Evolutionary conservation across 208 protist genomes (phyloP).

Genomic region (Angomonas ambiguus): DNA sequence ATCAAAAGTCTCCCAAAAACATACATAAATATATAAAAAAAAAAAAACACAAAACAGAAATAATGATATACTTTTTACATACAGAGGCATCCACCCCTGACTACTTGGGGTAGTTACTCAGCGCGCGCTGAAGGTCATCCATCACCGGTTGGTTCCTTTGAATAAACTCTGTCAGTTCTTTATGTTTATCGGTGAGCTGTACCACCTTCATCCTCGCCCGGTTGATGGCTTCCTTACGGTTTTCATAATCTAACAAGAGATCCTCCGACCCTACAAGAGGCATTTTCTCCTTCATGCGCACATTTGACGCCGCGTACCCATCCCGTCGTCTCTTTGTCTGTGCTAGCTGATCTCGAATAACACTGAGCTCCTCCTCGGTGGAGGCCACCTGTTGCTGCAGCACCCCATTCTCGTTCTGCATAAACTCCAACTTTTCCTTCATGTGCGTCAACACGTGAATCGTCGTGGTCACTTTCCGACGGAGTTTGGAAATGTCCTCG

Average conservation of each 20-base stretch:
- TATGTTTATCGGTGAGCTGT: conserved; percentile 72
- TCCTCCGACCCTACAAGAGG: conserved; percentile 92
- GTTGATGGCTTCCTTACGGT: conserved; percentile 77
- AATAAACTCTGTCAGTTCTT: conserved; percentile 56
- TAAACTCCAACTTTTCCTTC: conserved; percentile 97
- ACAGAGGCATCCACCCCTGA: background rate
- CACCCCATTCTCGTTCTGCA: conserved; percentile 87
- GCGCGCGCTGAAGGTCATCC: conserved; percentile 45
- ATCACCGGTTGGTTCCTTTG: conserved; percentile 48
- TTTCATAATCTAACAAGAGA: conserved; percentile 94
- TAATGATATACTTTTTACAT: background rate
- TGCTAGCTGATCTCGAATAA: conserved; percentile 84
- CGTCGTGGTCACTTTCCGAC: conserved; percentile 93
- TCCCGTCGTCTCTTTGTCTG: conserved; percentile 91
- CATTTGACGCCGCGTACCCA: conserved; percentile 76
- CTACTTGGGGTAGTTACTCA: conserved; percentile 53
- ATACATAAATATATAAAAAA: background rate
- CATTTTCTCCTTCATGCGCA: conserved; percentile 88
- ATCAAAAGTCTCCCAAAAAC: too few relatives aligned
- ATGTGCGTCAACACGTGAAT: conserved; percentile 98
- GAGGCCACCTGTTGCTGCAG: conserved; percentile 84
- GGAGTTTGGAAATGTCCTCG: conserved; percentile 96
- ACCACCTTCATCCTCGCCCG: conserved; percentile 67
- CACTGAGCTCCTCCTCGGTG: conserved; percentile 87
- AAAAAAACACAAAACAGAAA: background rate